Evolutionary conservation across 2,329 filamentous ascomycete genomes (phyloP).

Genomic region (Fusarium miscanthi): DNA sequence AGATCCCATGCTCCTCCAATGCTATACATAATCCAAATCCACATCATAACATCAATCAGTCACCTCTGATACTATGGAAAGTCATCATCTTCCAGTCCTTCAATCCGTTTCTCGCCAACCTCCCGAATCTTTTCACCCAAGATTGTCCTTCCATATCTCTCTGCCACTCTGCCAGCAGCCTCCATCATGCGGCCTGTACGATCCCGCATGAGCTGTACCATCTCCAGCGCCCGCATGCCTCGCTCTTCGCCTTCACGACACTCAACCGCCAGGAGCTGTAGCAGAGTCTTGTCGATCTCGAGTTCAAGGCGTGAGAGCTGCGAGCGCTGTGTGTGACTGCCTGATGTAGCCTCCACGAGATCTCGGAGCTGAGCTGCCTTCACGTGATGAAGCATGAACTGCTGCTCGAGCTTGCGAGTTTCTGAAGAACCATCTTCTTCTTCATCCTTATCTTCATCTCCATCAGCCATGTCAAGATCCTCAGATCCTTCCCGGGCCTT

Average conservation of each 20-base stretch:
- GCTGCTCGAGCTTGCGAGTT: constrained; percentile 77
- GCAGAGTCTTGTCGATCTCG: constrained; percentile 87
- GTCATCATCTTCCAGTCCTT: constrained; percentile 70
- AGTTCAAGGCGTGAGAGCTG: constrained; percentile 79
- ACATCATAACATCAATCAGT: background rate
- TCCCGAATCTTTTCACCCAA: constrained; percentile 92
- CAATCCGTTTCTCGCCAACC: constrained; percentile 76
- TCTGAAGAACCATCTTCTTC: constrained; percentile 57
- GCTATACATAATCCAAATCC: background rate
- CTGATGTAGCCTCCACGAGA: constrained; percentile 73
- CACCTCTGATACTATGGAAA: constrained; percentile 15
- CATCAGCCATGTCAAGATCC: constrained; percentile 49
- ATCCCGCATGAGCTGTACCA: constrained; percentile 88
- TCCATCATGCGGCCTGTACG: constrained; percentile 89
- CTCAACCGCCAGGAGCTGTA: constrained; percentile 89
- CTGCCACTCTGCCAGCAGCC: constrained; percentile 88
- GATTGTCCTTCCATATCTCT: constrained; percentile 82
- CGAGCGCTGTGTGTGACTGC: constrained; percentile 68
- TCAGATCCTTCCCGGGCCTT: constrained; percentile 47
- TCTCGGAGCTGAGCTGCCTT: constrained; percentile 81
- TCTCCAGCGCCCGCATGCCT: constrained; percentile 93
- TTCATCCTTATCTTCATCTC: constrained; percentile 48
- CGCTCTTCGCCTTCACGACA: constrained; percentile 93
- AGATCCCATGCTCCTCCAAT: background rate
- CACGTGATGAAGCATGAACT: constrained; percentile 80